These are phyloP conservation scores for Daucus carota DNA, from an alignment of 129 eudicot species.

Conservation along the genomic window DH1_v3.0 NC_030386.2:40196501-40197000, in stretches of 20 bases:
- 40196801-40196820: not conserved
- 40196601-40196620: not conserved
- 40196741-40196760: not conserved
- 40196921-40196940: no score
- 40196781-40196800: not conserved
- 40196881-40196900: no score
- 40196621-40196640: not conserved
- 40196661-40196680: no score
- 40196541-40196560: not conserved
- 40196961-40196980: no score
- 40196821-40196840: no score
- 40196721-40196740: not conserved
- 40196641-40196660: no score
- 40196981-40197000: no score
- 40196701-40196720: not conserved
- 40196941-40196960: no score
- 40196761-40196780: not conserved
- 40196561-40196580: not conserved
- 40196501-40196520: not conserved
- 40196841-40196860: no score
- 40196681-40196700: not conserved
- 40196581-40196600: not conserved
- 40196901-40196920: no score
- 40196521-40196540: not conserved
- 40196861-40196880: no score